phyloP scores from a whole-genome alignment of 73 alveolate genomes.

The Loxodes magnus region DNA sequence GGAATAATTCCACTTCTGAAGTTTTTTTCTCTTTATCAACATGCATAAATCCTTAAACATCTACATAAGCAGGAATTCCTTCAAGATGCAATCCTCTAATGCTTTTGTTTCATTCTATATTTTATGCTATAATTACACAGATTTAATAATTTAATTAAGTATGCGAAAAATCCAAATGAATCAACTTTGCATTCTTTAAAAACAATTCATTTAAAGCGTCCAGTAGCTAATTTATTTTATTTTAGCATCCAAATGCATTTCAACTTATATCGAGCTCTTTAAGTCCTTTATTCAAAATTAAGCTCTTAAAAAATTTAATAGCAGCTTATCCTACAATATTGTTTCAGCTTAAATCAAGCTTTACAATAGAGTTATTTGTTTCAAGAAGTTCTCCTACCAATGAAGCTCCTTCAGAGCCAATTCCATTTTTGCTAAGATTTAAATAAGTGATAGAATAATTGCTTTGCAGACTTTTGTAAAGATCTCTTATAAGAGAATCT shows the following conservation, averaged over 20 bases:
- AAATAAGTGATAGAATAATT: background rate
- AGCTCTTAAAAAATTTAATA: background rate
- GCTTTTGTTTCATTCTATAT: background rate
- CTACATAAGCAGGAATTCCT: background rate
- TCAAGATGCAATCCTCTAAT: background rate
- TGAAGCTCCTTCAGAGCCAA: background rate
- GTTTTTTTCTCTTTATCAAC: background rate
- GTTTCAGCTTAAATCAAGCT: conserved; percentile 9
- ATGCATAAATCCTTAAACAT: background rate
- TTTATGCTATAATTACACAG: background rate
- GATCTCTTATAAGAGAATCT: background rate
- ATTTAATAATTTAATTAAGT: background rate
- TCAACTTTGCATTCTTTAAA: background rate
- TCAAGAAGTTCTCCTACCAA: background rate
- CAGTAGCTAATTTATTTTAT: too few relatives aligned
- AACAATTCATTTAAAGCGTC: background rate
- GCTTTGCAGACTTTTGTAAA: background rate
- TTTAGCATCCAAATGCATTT: conserved; percentile 2
- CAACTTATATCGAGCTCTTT: conserved; percentile 9
- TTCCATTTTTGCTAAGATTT: background rate
- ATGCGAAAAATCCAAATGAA: conserved; percentile 5
- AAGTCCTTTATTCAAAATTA: background rate
- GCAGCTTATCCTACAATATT: conserved; percentile 1
- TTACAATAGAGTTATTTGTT: background rate
- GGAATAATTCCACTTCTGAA: background rate